Base-by-base conservation (phyloP, 1,284 basidiomycete genomes). In the Leccinum griseonigrum region DNA sequence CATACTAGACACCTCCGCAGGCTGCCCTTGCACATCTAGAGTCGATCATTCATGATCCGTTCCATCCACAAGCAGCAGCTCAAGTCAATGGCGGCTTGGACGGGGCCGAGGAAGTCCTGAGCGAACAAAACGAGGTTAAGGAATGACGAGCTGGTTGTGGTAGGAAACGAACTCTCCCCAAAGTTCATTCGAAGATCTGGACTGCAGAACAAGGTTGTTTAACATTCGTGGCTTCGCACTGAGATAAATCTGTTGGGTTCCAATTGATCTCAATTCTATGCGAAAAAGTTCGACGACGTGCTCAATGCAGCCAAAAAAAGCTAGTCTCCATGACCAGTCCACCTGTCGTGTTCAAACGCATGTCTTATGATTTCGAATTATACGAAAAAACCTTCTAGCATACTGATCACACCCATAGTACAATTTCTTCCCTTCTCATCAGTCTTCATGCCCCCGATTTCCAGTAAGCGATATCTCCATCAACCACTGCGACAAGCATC, bases 401-500 rank as follows among this genome's bases (percentile, higher is more conserved):
- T 72, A 69, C 31, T 29, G 22, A 51, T 46, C 18, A 11, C 10
- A 60, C 38, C 34, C 52, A 56, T 60, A 65, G 32, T 43, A 71
- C 66, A 62, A 13, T 54, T 62, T 59, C 34, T 59, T 50, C 18
- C 48, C 16, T 28, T 16, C n/a, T 51, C 16, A 14, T 16, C 28
- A 1, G 28, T 29, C 18, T 7, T 72, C 73, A 86, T 68, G 76
- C 83, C 54, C 90, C 90, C 55, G 87, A 73, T 71, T 92, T 92
- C 90, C 90, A 92, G 77, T 92, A 91, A 2, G 90, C 90, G 72
- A 92, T 92, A 69, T 93, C 91, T 31, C 91, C 91, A 68, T 93
- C 91, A 18, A 87, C 69, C 91, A 92, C 90, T 92, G 61, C 13
- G 55, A 54, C 60, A 18, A 52, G 32, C 60, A 26, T 63, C 34